These are phyloP conservation scores for Cavenderia fasciculata DNA, from an alignment of 78 protist genomes.

Conservation along the genomic window DNA sequence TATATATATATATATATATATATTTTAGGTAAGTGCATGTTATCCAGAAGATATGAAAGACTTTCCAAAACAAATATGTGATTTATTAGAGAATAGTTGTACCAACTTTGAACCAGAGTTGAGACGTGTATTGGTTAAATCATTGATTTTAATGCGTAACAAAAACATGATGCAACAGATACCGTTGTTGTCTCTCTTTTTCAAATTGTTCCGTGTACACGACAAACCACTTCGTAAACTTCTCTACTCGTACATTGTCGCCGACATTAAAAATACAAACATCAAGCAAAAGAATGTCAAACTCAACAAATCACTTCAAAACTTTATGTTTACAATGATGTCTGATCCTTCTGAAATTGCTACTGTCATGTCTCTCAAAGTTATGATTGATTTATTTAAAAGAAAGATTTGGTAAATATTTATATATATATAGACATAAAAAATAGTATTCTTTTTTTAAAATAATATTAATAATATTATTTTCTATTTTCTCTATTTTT, in stretches of 20 bases:
- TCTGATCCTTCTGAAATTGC: conserved; percentile 73
- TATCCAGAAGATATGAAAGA: conserved; percentile 69
- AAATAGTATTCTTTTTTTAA: background rate
- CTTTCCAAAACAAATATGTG: conserved; percentile 65
- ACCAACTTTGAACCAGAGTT: conserved; percentile 66
- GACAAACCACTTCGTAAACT: conserved; percentile 87
- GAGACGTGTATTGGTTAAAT: conserved; percentile 69
- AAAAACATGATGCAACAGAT: conserved; percentile 56
- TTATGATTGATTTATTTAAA: conserved; percentile 91
- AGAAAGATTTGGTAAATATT: conserved; percentile 79
- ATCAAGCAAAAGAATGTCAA: conserved; percentile 76
- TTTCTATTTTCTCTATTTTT: background rate
- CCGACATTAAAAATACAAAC: conserved; percentile 84
- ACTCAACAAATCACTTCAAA: conserved; percentile 87
- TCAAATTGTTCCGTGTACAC: conserved; percentile 88
- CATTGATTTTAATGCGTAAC: conserved; percentile 84
- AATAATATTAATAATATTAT: background rate
- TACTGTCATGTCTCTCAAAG: conserved; percentile 83
- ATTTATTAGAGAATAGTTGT: conserved; percentile 77
- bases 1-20: background rate
- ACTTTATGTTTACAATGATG: conserved; percentile 87
- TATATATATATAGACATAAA: background rate
- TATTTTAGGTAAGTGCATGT: conserved; percentile 75
- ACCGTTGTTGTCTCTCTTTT: conserved; percentile 80
- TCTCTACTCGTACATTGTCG: conserved; percentile 80